phyloP scores from a whole-genome alignment of 148 eudicot genomes.

The Mesembryanthemum crystallinum region DNA sequence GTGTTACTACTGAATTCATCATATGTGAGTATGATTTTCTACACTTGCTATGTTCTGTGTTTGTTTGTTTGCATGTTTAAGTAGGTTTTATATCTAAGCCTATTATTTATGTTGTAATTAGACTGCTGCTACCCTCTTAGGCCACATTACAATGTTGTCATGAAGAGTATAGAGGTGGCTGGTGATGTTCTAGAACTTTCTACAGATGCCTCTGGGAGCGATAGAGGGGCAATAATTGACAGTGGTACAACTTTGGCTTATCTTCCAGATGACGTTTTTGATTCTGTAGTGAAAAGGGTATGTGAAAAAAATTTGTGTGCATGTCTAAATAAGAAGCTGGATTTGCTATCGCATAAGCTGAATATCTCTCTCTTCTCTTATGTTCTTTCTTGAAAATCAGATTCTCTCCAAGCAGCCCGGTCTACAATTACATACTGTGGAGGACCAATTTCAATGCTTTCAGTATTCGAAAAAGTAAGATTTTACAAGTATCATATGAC shows the following conservation, averaged over 20 bases:
- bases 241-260: slow-evolving; percentile 94
- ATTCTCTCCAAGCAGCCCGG: slow-evolving; percentile 52
- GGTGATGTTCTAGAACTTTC: slow-evolving; percentile 49
- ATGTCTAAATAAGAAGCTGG: background rate
- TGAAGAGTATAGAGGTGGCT: slow-evolving; percentile 71
- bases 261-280: slow-evolving; percentile 66
- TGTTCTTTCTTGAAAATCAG: slow-evolving; percentile 28
- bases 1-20: background rate
- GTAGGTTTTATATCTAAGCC: slow-evolving; percentile 9
- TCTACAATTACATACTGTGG: slow-evolving; percentile 52
- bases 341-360: slow-evolving; percentile 6
- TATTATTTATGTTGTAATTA: slow-evolving; percentile 34
- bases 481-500: background rate
- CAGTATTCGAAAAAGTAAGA: slow-evolving; percentile 64
- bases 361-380: background rate
- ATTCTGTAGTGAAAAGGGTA: slow-evolving; percentile 48
- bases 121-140: slow-evolving; percentile 46
- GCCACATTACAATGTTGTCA: slow-evolving; percentile 70
- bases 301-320: background rate
- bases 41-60: background rate
- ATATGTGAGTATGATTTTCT: background rate
- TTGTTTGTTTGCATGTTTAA: background rate
- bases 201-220: slow-evolving; percentile 33
- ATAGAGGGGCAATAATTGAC: slow-evolving; percentile 60
- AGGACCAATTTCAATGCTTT: slow-evolving; percentile 71